Percentiles rank a stretch among this genome's conserved stretches.
Evolutionary conservation across 306 rosid genomes (phyloP).

Genomic region (Pachyrhizus erosus): DNA sequence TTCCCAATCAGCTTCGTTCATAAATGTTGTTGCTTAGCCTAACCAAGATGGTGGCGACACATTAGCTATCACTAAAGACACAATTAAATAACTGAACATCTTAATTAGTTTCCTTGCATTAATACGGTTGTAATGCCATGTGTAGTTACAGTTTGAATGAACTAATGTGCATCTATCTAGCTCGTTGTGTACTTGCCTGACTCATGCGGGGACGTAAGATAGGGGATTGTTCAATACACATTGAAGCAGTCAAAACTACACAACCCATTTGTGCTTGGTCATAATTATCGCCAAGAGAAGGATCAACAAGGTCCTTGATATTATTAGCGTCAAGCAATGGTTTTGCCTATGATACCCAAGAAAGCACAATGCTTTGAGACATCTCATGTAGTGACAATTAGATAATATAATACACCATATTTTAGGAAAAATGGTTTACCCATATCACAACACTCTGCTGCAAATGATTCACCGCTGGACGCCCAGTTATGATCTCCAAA

Average conservation of each 20-base stretch:
- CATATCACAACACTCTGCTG: constrained; percentile 72
- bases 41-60: not conserved
- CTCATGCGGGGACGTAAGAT: constrained; percentile 80
- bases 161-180: not conserved
- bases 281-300: constrained; percentile 65
- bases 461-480: constrained; percentile 69
- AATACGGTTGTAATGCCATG: not conserved
- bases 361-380: not conserved
- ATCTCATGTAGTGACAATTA: not conserved
- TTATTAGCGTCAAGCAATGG: constrained; percentile 64
- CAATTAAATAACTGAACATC: too few species aligned
- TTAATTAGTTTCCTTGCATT: not conserved
- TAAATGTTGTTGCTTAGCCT: constrained; percentile 9
- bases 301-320: constrained; percentile 67
- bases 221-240: constrained; percentile 79
- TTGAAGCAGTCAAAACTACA: constrained; percentile 69
- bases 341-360: constrained; percentile 62
- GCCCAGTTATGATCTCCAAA: constrained; percentile 88
- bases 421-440: constrained; percentile 55
- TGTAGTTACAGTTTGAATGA: constrained; percentile 22
- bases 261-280: constrained; percentile 58
- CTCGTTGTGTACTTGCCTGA: constrained; percentile 65
- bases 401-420: not conserved
- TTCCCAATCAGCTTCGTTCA: not conserved
- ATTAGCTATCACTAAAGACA: too few species aligned